Conservation (phyloP, 306 rosid genomes). For the Glycine latifolia region DNA sequence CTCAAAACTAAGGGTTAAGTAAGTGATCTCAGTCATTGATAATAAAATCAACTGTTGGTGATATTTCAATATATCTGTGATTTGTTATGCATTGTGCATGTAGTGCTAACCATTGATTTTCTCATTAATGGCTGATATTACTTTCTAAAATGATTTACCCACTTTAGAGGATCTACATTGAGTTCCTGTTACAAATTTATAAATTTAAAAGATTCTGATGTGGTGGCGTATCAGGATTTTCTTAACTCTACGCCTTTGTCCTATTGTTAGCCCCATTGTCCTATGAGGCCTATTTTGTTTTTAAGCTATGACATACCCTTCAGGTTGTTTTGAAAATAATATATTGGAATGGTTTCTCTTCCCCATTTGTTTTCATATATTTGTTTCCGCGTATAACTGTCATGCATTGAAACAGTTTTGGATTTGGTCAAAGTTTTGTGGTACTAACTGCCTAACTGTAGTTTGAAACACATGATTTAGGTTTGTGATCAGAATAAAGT, state of each 20-base stretch:
- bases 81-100: neutral
- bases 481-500: slow-evolving; percentile 71
- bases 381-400: slow-evolving; percentile 36
- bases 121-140: no score
- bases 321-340: slow-evolving; percentile 20
- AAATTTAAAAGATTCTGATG: slow-evolving; percentile 24
- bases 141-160: no score
- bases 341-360: neutral
- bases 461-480: slow-evolving; percentile 56
- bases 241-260: slow-evolving; percentile 25
- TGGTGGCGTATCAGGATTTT: slow-evolving; percentile 7
- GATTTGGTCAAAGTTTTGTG: slow-evolving; percentile 36
- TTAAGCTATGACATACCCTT: slow-evolving; percentile 8
- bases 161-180: neutral
- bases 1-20: no score
- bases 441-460: slow-evolving; percentile 43
- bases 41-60: neutral
- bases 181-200: neutral
- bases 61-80: neutral
- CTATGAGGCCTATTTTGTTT: neutral
- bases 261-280: slow-evolving; percentile 31
- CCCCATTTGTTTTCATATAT: slow-evolving; percentile 4
- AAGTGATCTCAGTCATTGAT: neutral
- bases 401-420: slow-evolving; percentile 3
- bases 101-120: neutral